Percentiles rank a stretch among this genome's conserved stretches.
These are phyloP conservation scores for Solanum chmielewskii DNA, from an alignment of 257 asterid species.

Conservation along the genomic window DNA sequence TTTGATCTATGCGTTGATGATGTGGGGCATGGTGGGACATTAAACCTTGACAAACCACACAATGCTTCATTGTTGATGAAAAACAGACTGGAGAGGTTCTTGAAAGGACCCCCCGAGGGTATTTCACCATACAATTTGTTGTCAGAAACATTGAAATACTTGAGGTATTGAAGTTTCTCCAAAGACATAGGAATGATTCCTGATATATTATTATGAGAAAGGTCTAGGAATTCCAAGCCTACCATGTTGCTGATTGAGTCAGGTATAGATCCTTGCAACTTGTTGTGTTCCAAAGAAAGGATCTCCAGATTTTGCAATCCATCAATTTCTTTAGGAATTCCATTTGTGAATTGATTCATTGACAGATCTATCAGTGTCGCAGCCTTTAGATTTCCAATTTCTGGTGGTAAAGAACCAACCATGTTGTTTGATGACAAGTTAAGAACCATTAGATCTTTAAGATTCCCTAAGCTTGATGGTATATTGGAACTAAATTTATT, in stretches of 20 bases:
- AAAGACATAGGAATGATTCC: background rate
- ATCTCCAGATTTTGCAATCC: background rate
- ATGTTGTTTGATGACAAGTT: background rate
- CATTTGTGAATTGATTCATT: background rate
- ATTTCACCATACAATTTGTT: background rate
- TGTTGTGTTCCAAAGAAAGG: background rate
- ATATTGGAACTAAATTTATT: too few species aligned
- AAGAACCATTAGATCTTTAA: fast-evolving
- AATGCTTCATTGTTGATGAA: background rate
- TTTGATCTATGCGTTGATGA: background rate
- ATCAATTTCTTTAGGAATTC: background rate
- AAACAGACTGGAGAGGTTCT: background rate
- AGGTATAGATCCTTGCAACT: background rate
- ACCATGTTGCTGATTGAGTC: background rate
- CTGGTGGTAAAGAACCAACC: background rate
- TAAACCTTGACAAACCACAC: background rate
- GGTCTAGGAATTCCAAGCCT: background rate
- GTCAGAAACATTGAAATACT: background rate
- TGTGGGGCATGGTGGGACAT: background rate
- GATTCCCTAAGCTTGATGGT: background rate
- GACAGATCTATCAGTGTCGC: background rate
- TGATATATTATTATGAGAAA: background rate
- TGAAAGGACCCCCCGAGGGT: background rate
- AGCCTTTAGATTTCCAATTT: background rate
- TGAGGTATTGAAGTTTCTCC: background rate